Percentiles rank a stretch among this genome's conserved stretches.
These are phyloP conservation scores for Luzula sylvatica DNA, from an alignment of 176 grass and related monocot genomes.

Conservation along the genomic window DNA sequence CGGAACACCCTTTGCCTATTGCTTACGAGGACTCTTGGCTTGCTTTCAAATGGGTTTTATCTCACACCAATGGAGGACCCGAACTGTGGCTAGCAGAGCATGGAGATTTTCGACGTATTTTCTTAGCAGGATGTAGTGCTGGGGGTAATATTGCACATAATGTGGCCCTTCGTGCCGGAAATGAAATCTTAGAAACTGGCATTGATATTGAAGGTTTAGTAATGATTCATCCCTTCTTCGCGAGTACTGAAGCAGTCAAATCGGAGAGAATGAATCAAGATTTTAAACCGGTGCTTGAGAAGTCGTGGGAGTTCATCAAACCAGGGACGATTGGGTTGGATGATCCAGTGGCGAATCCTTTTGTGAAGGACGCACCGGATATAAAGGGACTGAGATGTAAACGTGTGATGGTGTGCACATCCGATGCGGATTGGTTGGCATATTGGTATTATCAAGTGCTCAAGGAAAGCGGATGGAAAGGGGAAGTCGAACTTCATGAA, in stretches of 20 bases:
- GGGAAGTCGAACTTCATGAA: slow-evolving; percentile 45
- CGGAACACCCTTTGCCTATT: slow-evolving; percentile 54
- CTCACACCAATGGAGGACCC: slow-evolving; percentile 15
- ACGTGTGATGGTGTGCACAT: slow-evolving; percentile 44
- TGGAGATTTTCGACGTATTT: slow-evolving; percentile 37
- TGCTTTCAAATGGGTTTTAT: slow-evolving; percentile 42
- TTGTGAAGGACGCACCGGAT: slow-evolving; percentile 33
- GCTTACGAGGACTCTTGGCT: slow-evolving; percentile 44
- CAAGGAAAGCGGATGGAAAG: slow-evolving; percentile 33
- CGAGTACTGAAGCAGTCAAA: slow-evolving; percentile 32
- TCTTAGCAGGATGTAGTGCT: slow-evolving; percentile 39
- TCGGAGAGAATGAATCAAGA: slow-evolving; percentile 24
- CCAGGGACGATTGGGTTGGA: slow-evolving; percentile 42
- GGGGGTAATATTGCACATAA: slow-evolving; percentile 49
- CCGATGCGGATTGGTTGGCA: slow-evolving; percentile 54
- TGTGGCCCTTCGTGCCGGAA: slow-evolving; percentile 31
- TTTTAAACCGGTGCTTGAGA: slow-evolving; percentile 26
- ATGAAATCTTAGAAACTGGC: not conserved
- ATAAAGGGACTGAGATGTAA: slow-evolving; percentile 30
- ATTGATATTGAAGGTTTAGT: slow-evolving; percentile 20
- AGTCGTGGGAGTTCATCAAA: slow-evolving; percentile 42
- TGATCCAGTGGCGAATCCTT: slow-evolving; percentile 49
- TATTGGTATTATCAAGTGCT: slow-evolving; percentile 48
- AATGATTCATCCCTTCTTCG: slow-evolving; percentile 56
- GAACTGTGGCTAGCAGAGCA: slow-evolving; percentile 51